phyloP scores from a whole-genome alignment of 192 early-diverging fungal genomes.

The Kappamyces sp. region DNA sequence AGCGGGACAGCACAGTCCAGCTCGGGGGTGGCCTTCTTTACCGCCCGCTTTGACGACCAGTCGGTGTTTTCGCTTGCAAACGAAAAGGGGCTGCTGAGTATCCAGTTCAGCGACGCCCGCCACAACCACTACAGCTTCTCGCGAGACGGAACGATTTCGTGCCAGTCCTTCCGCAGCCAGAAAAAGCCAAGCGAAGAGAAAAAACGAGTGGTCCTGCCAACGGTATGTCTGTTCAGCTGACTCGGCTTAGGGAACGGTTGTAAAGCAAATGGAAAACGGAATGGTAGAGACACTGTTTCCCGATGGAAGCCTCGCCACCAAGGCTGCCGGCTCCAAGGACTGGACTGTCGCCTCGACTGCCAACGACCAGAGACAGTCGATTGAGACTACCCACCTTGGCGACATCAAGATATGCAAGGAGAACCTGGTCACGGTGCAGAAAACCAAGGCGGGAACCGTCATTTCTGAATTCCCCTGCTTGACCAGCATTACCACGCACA shows the following conservation, averaged over 20 bases:
- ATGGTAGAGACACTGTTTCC: constrained; percentile 9
- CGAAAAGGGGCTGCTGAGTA: not conserved
- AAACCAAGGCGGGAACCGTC: too few relatives aligned
- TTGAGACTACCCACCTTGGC: too few relatives aligned
- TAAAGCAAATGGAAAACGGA: constrained; percentile 9
- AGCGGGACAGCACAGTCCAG: not conserved
- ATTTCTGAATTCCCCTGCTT: too few relatives aligned
- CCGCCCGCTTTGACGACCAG: constrained; percentile 4
- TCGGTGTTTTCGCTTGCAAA: constrained; percentile 5
- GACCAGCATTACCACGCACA: too few relatives aligned
- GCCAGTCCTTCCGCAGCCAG: not conserved
- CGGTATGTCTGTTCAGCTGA: not conserved
- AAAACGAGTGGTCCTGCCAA: constrained; percentile 1
- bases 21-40: not conserved
- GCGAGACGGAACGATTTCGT: constrained; percentile 16
- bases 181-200: not conserved
- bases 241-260: constrained; percentile 7
- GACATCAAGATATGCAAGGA: too few relatives aligned
- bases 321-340: not conserved
- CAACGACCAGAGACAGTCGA: too few relatives aligned
- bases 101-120: constrained; percentile 1
- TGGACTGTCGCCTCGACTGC: not conserved
- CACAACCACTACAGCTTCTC: constrained; percentile 13
- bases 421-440: too few relatives aligned
- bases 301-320: constrained; percentile 1